phyloP scores from a whole-genome alignment of 1,139 yeast species.

The Tardiomyces depauwii region DNA sequence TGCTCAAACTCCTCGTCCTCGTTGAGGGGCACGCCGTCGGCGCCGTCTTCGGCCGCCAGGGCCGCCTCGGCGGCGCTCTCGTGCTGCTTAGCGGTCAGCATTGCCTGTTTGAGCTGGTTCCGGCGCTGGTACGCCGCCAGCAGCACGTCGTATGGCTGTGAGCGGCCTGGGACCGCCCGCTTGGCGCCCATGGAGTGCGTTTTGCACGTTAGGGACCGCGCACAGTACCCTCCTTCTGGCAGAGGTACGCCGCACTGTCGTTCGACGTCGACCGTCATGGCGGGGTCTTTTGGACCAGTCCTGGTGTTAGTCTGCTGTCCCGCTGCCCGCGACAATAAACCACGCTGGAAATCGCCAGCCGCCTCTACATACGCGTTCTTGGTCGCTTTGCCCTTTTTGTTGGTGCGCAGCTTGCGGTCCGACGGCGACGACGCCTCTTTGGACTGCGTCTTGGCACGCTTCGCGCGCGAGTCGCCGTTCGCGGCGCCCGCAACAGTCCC shows the following conservation, averaged over 20 bases:
- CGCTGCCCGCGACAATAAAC: too few relatives aligned
- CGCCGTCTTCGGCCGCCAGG: constrained; percentile 23
- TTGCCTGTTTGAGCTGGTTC: constrained; percentile 68
- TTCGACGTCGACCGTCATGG: constrained; percentile 67
- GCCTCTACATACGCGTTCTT: not conserved
- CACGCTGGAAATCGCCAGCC: too few relatives aligned
- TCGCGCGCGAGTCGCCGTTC: not conserved
- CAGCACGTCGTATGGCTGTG: constrained; percentile 82
- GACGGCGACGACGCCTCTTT: not conserved
- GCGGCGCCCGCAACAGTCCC: not conserved
- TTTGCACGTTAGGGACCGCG: constrained; percentile 89
- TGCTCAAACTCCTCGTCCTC: constrained; percentile 93
- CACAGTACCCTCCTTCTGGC: constrained; percentile 89
- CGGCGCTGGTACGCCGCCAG: constrained; percentile 84
- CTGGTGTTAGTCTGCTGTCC: not conserved
- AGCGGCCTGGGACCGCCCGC: constrained; percentile 86
- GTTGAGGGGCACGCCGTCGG: constrained; percentile 22
- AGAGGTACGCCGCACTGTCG: constrained; percentile 93
- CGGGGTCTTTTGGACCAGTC: not conserved
- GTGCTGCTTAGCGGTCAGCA: constrained; percentile 10
- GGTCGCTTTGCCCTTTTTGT: not conserved
- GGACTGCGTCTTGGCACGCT: not conserved
- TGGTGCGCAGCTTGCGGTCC: not conserved
- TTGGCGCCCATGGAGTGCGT: constrained; percentile 98
- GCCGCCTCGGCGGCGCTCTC: constrained; percentile 7